These are phyloP conservation scores for Tylopilus intermedius DNA, from an alignment of 768 basidiomycete species.

Conservation along the genomic window DNA sequence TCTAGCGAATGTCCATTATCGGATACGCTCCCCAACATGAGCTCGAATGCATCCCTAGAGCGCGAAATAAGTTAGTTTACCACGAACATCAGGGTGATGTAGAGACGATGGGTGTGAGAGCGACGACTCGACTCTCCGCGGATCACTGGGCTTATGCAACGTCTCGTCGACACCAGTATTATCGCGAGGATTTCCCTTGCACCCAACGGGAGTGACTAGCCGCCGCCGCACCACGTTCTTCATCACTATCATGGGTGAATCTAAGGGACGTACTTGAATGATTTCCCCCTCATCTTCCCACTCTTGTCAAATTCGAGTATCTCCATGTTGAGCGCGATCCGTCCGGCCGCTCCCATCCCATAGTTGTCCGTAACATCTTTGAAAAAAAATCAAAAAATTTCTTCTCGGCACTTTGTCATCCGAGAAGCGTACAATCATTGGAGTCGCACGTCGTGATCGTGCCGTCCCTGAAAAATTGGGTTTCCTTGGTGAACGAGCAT, in stretches of 20 bases:
- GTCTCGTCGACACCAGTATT: no score
- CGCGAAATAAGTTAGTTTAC: neutral
- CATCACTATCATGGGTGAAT: neutral
- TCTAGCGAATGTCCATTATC: conserved; percentile 75
- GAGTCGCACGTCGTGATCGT: conserved; percentile 92
- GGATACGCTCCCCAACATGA: conserved; percentile 79
- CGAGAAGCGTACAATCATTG: conserved; percentile 71
- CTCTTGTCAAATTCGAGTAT: conserved; percentile 51
- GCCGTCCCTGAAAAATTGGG: conserved; percentile 61
- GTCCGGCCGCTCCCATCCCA: conserved; percentile 71
- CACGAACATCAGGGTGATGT: conserved; percentile 16
- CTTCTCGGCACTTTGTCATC: neutral
- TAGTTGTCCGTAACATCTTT: conserved; percentile 85
- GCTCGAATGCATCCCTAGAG: conserved; percentile 76
- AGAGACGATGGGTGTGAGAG: conserved; percentile 6
- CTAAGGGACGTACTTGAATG: conserved; percentile 43
- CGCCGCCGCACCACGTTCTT: neutral
- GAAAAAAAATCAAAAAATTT: neutral
- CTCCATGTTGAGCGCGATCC: conserved; percentile 61
- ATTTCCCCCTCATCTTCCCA: conserved; percentile 16
- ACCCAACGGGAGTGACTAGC: neutral
- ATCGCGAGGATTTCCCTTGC: neutral
- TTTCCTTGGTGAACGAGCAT: neutral
- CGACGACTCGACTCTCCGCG: conserved; percentile 2
- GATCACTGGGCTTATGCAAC: neutral